phyloP scores from a whole-genome alignment of 257 asterid species.

The Hygrophila difformis region DNA sequence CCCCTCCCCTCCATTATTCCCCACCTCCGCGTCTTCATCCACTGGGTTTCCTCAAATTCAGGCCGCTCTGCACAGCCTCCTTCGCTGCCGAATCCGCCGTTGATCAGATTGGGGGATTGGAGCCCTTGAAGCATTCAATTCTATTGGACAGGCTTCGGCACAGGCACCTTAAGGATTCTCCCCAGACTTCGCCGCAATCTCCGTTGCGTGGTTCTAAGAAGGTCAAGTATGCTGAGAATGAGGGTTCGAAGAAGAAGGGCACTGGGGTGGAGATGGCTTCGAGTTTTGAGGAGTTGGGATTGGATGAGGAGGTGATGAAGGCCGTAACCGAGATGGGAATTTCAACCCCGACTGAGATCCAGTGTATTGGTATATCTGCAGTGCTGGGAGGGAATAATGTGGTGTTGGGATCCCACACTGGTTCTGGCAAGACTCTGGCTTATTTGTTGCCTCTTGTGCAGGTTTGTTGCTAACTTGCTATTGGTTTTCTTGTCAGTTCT shows the following conservation, averaged over 20 bases:
- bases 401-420: constrained; percentile 94
- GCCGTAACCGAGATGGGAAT: constrained; percentile 81
- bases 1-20: constrained; percentile 28
- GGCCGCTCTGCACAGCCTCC: constrained; percentile 52
- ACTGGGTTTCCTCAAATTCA: constrained; percentile 38
- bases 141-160: constrained; percentile 71
- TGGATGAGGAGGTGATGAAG: constrained; percentile 68
- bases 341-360: constrained; percentile 84
- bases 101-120: constrained; percentile 30
- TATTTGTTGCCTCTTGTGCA: constrained; percentile 91
- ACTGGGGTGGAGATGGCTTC: constrained; percentile 38
- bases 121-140: constrained; percentile 68
- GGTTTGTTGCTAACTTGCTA: constrained; percentile 30
- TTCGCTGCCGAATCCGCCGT: constrained; percentile 13
- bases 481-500: no score
- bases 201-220: constrained; percentile 15
- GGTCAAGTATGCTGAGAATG: constrained; percentile 24
- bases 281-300: constrained; percentile 77
- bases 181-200: constrained; percentile 13
- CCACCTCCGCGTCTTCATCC: constrained; percentile 21
- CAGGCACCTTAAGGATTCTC: constrained; percentile 73
- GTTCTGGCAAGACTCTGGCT: constrained; percentile 97
- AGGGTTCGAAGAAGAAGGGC: constrained; percentile 33
- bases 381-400: constrained; percentile 67
- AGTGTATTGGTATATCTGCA: constrained; percentile 81